Conservation (phyloP, 2,329 filamentous ascomycete species). For the Aspergillus fumigatus region DNA sequence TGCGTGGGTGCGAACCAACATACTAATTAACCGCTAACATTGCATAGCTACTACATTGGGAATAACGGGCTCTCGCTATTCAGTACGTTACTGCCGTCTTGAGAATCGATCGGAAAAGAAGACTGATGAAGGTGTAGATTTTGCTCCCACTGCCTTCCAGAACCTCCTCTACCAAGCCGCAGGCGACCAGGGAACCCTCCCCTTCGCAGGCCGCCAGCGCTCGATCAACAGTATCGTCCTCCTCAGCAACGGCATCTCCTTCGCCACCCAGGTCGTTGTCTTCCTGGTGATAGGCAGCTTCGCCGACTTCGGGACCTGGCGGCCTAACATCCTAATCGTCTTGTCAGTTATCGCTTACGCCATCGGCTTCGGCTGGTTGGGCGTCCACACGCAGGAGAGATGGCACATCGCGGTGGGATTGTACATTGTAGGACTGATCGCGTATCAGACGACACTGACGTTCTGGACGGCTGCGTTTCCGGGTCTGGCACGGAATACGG, state of each 20-base stretch:
- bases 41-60: constrained; percentile 57
- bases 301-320: constrained; percentile 61
- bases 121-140: constrained; percentile 36
- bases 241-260: constrained; percentile 62
- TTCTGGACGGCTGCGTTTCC: constrained; percentile 66
- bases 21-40: constrained; percentile 19
- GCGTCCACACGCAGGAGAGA: constrained; percentile 55
- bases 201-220: constrained; percentile 53
- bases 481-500: constrained; percentile 52
- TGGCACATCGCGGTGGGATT: constrained; percentile 59
- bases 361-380: constrained; percentile 64
- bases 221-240: constrained; percentile 64
- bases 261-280: constrained; percentile 59
- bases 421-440: constrained; percentile 63
- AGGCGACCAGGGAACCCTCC: constrained; percentile 48
- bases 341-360: constrained; percentile 59
- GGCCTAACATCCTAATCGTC: constrained; percentile 59
- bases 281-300: constrained; percentile 46
- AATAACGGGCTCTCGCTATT: constrained; percentile 61
- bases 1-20: constrained; percentile 29
- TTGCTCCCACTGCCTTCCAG: constrained; percentile 61
- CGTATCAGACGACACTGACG: constrained; percentile 63
- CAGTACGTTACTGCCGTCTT: constrained; percentile 32
- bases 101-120: background rate
- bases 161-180: constrained; percentile 60